Evolutionary conservation across 352 stramenopile genomes (phyloP).

Genomic region (Phytophthora multivora): DNA sequence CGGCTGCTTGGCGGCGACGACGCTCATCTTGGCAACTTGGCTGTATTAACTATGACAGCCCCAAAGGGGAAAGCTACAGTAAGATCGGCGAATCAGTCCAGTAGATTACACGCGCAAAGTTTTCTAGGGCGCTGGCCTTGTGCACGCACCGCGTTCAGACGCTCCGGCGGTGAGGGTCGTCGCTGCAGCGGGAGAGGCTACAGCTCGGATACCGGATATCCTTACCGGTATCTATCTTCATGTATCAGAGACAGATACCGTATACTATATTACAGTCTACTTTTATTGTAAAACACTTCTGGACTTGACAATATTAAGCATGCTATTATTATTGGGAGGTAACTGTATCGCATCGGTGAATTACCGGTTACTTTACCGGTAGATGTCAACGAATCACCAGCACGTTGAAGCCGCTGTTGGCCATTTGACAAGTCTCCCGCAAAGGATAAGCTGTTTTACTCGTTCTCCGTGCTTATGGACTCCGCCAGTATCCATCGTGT

Average conservation of each 20-base stretch:
- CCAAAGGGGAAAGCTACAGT: not conserved
- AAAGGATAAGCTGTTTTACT: not conserved
- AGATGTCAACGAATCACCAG: constrained; percentile 14
- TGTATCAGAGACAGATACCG: not conserved
- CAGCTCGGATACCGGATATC: not conserved
- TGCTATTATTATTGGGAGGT: too few relatives aligned
- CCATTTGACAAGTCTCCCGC: not conserved
- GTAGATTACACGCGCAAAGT: not conserved
- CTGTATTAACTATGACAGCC: not conserved
- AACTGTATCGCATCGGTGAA: not conserved
- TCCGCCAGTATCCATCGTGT: constrained; percentile 49
- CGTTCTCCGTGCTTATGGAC: constrained; percentile 44
- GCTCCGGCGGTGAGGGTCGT: constrained; percentile 16
- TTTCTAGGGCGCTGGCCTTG: not conserved
- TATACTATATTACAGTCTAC: not conserved
- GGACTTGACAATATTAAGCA: not conserved
- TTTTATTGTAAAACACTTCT: not conserved
- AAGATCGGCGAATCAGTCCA: not conserved
- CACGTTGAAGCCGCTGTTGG: constrained; percentile 9
- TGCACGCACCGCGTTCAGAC: constrained; percentile 10
- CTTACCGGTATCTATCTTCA: not conserved
- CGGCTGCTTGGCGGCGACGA: constrained; percentile 43
- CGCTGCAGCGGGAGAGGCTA: constrained; percentile 4
- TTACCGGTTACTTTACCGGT: not conserved
- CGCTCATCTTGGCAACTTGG: constrained; percentile 48